Evolutionary conservation across 1,139 yeast species (phyloP).

Genomic region (Hyphopichia wangnamkhiaoensis): DNA sequence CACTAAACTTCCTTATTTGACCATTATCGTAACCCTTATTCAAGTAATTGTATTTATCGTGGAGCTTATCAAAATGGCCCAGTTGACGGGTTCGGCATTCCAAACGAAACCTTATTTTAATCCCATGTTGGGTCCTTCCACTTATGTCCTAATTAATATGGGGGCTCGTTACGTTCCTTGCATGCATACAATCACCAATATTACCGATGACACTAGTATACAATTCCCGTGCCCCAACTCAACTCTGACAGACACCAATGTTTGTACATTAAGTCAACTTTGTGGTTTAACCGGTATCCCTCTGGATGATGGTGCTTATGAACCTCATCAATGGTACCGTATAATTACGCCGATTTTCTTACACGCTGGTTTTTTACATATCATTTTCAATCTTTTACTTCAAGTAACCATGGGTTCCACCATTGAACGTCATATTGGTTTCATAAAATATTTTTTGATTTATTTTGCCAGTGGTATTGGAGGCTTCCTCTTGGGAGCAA

Average conservation of each 20-base stretch:
- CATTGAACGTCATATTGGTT: constrained; percentile 63
- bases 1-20: constrained; percentile 49
- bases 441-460: constrained; percentile 53
- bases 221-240: constrained; percentile 73
- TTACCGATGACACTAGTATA: constrained; percentile 51
- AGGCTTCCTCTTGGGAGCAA: constrained; percentile 72
- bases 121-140: constrained; percentile 82
- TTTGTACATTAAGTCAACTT: constrained; percentile 56
- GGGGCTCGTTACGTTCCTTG: constrained; percentile 77
- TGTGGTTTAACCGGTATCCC: constrained; percentile 63
- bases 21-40: constrained; percentile 46
- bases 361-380: constrained; percentile 76
- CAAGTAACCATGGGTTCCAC: constrained; percentile 65
- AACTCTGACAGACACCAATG: constrained; percentile 54
- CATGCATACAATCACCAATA: constrained; percentile 54
- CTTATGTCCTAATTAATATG: constrained; percentile 64
- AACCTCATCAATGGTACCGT: constrained; percentile 72
- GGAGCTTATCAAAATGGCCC: constrained; percentile 62
- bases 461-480: constrained; percentile 65
- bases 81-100: constrained; percentile 65
- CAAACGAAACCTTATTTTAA: constrained; percentile 73
- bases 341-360: constrained; percentile 70
- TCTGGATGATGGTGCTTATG: constrained; percentile 23
- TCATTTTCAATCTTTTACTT: constrained; percentile 61
- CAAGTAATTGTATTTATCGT: constrained; percentile 66